These are phyloP conservation scores for Fonsecaea monophora DNA, from an alignment of 2,329 filamentous ascomycete genomes.

Conservation along the genomic window DNA sequence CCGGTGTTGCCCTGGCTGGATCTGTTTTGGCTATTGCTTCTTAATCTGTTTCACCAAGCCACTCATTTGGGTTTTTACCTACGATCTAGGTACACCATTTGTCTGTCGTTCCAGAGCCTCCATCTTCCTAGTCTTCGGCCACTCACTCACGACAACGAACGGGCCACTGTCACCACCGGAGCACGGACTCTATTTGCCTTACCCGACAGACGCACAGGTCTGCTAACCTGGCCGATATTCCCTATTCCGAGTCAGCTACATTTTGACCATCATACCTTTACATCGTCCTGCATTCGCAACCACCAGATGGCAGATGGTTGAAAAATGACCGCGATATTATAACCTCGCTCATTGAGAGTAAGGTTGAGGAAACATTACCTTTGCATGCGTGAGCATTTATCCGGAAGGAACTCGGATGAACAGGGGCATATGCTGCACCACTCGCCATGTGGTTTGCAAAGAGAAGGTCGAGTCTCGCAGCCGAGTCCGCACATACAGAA, in stretches of 20 bases:
- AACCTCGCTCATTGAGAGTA: not conserved
- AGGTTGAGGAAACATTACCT: not conserved
- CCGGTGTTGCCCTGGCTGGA: constrained; percentile 1
- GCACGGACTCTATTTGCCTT: constrained; percentile 8
- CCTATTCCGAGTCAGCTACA: not conserved
- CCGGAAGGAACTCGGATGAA: not conserved
- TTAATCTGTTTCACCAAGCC: not conserved
- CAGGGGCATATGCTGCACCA: not conserved
- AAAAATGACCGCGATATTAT: not conserved
- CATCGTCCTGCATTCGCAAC: not conserved
- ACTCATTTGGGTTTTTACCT: not conserved
- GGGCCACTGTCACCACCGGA: constrained; percentile 2
- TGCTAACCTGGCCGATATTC: not conserved
- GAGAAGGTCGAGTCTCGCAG: constrained; percentile 27
- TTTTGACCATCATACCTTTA: not conserved
- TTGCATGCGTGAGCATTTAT: not conserved
- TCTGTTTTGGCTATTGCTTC: not conserved
- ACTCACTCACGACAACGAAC: not conserved
- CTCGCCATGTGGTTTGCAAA: constrained; percentile 32
- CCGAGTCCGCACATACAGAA: constrained; percentile 22
- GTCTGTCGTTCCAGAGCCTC: constrained; percentile 2
- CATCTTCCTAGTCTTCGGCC: not conserved
- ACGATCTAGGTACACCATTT: not conserved
- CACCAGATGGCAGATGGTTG: not conserved
- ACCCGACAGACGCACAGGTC: not conserved